Evolutionary conservation across 1,284 basidiomycete genomes (phyloP).

Genomic region (Trametes pubescens): DNA sequence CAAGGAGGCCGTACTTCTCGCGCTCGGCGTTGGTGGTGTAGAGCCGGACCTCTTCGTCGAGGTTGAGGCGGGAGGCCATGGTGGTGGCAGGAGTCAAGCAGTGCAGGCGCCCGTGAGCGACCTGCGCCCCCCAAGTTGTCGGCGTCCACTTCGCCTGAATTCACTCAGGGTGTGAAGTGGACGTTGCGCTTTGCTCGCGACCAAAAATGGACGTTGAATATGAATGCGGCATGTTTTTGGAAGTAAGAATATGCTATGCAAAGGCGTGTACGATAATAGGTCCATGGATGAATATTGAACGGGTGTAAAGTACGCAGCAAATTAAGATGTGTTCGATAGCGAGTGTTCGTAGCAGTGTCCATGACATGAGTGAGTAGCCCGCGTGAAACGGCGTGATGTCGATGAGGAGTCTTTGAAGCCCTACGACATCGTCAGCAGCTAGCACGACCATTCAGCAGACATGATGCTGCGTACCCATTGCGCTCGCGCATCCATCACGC

Average conservation of each 20-base stretch:
- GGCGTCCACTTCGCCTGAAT: neutral
- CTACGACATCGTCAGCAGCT: too few relatives aligned
- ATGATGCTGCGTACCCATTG: too few relatives aligned
- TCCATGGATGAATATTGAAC: neutral
- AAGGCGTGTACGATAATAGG: too few relatives aligned
- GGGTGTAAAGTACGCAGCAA: neutral
- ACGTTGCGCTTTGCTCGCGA: too few relatives aligned
- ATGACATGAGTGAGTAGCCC: neutral
- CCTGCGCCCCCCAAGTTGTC: neutral
- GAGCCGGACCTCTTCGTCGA: constrained; percentile 93
- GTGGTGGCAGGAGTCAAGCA: constrained; percentile 21
- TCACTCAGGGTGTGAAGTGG: too few relatives aligned
- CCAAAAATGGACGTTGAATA: too few relatives aligned
- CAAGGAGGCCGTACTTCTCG: constrained; percentile 88
- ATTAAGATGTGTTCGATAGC: neutral
- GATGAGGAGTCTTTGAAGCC: too few relatives aligned
- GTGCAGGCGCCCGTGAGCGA: neutral
- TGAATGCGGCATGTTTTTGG: too few relatives aligned
- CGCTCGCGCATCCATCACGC: constrained; percentile 2
- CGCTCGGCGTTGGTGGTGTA: constrained; percentile 91
- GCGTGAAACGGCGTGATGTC: too few relatives aligned
- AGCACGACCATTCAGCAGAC: too few relatives aligned
- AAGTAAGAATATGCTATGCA: too few relatives aligned
- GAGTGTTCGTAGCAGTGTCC: neutral
- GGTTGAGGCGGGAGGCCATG: constrained; percentile 54